A percentile compares a stretch with the other conserved stretches of the same genome.
Conservation (phyloP, 257 asterid species). For the Ocimum tenuiflorum region DNA sequence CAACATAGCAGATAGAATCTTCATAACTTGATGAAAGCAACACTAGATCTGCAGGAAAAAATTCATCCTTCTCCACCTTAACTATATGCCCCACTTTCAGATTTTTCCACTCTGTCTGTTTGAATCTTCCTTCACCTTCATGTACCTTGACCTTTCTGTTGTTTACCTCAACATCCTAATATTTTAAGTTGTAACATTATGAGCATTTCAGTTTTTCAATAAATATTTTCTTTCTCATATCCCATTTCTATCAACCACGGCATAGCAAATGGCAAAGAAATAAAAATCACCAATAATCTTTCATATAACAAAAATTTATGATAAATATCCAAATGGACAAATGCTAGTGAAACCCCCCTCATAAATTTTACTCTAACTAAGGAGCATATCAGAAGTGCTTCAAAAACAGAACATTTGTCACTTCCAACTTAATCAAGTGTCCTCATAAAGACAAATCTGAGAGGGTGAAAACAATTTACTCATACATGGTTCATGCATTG, state of each 20-base stretch:
- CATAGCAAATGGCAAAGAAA: neutral
- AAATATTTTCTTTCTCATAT: no score
- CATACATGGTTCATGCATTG: neutral
- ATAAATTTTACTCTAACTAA: neutral
- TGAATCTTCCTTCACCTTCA: slow-evolving; percentile 38
- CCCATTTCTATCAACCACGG: slow-evolving; percentile 14
- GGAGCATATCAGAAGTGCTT: neutral
- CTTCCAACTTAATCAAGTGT: neutral
- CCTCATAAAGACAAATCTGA: neutral
- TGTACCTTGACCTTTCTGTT: slow-evolving; percentile 51
- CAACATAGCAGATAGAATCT: slow-evolving; percentile 62
- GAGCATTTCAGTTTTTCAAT: no score
- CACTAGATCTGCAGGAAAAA: slow-evolving; percentile 61
- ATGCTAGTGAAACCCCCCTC: neutral
- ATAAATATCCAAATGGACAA: neutral
- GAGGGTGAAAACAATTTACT: neutral
- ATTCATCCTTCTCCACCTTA: slow-evolving; percentile 58
- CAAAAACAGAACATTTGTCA: neutral
- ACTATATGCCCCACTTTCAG: slow-evolving; percentile 62
- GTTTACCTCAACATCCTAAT: slow-evolving; percentile 59
- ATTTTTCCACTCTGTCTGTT: slow-evolving; percentile 45
- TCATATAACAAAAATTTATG: neutral
- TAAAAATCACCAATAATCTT: neutral
- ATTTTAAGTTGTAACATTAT: slow-evolving; percentile 11
- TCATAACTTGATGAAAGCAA: slow-evolving; percentile 63